Conservation (phyloP, 73 alveolate species). For the Effrenium voratum region DNA sequence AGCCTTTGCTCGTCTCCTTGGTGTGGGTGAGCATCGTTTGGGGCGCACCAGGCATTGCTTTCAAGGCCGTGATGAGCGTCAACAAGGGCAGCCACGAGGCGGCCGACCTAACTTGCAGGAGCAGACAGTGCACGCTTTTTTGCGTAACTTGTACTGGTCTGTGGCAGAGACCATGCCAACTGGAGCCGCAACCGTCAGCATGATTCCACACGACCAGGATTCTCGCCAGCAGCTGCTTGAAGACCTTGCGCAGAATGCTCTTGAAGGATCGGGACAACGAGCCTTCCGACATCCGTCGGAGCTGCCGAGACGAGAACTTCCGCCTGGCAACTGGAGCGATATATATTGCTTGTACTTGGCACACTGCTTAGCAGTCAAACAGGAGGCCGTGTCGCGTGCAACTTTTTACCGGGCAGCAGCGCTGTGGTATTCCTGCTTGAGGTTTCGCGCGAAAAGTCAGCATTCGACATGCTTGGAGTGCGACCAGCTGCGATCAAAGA, state of each 20-base stretch:
- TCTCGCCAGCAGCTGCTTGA: neutral
- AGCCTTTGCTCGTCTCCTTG: neutral
- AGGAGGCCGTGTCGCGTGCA: neutral
- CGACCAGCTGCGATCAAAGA: neutral
- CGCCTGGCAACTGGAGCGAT: neutral
- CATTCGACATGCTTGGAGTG: neutral
- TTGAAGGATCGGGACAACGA: neutral
- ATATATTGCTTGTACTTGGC: neutral
- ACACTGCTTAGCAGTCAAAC: neutral
- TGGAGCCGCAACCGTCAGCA: neutral
- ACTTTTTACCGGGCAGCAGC: neutral
- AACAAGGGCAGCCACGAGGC: neutral
- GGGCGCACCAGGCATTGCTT: neutral
- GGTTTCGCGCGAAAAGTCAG: neutral
- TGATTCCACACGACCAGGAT: neutral
- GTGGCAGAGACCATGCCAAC: neutral
- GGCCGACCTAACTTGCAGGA: neutral
- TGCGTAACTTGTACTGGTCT: neutral
- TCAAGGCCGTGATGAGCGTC: neutral
- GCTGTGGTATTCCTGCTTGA: neutral
- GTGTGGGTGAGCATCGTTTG: neutral
- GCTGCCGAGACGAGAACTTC: neutral
- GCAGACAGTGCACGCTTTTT: neutral
- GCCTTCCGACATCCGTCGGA: neutral
- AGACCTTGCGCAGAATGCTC: neutral